Evolutionary conservation across 164 flowering plant genomes (phyloP).

Genomic region (Litsea cubeba): DNA sequence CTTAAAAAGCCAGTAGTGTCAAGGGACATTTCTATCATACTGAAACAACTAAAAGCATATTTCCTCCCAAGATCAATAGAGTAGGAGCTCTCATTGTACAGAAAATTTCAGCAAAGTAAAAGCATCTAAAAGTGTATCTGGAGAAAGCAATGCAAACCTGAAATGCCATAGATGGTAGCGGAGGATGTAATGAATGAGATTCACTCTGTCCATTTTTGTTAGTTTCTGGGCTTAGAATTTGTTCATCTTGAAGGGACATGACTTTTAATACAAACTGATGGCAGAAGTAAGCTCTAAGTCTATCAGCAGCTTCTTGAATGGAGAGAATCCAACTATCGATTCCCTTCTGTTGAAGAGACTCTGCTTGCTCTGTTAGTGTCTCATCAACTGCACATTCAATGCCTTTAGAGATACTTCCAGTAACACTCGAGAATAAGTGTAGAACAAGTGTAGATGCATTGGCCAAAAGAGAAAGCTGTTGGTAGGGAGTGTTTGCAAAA

Average conservation of each 20-base stretch:
- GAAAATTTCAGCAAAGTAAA: neutral
- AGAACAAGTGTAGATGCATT: constrained; percentile 36
- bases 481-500: constrained; percentile 29
- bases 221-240: constrained; percentile 13
- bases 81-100: neutral
- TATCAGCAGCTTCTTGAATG: constrained; percentile 30
- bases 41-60: neutral
- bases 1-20: neutral
- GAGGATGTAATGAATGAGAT: constrained; percentile 8
- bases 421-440: constrained; percentile 30
- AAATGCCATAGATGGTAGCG: constrained; percentile 40
- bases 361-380: constrained; percentile 2
- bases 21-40: neutral
- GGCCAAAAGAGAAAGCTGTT: constrained; percentile 46
- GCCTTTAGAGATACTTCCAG: constrained; percentile 19
- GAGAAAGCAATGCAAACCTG: constrained; percentile 35
- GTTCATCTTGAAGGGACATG: constrained; percentile 26
- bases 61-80: neutral
- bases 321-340: constrained; percentile 24
- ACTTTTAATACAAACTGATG: constrained; percentile 31
- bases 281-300: constrained; percentile 32
- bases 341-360: constrained; percentile 15
- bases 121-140: neutral
- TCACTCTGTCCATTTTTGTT: constrained; percentile 12
- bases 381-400: constrained; percentile 12